phyloP scores from a whole-genome alignment of 345 rosid genomes.

The Populus ilicifolia region DNA sequence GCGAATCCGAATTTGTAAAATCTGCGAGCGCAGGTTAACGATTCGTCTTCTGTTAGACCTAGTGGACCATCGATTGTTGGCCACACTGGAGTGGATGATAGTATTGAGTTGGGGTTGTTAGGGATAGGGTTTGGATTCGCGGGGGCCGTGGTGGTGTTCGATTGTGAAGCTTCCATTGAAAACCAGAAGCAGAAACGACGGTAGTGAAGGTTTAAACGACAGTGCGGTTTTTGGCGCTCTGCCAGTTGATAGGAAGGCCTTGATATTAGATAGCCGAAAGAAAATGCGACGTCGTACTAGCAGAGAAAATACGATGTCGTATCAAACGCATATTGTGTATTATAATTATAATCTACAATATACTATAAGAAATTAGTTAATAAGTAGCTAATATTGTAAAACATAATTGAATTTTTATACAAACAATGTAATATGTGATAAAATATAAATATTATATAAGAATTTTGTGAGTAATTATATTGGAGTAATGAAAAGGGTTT shows the following conservation, averaged over 20 bases:
- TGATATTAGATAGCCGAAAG: too few relatives aligned
- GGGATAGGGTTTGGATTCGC: conserved; percentile 24
- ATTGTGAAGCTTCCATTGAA: conserved; percentile 58
- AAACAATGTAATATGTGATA: too few relatives aligned
- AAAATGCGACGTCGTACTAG: neutral
- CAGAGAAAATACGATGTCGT: too few relatives aligned
- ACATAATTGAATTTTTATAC: too few relatives aligned
- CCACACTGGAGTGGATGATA: conserved; percentile 60
- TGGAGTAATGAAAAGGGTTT: too few relatives aligned
- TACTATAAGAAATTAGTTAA: too few relatives aligned
- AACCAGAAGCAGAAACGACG: neutral
- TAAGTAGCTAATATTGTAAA: too few relatives aligned
- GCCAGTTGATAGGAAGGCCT: neutral
- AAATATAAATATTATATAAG: too few relatives aligned
- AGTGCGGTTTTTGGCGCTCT: neutral
- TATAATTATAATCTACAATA: too few relatives aligned
- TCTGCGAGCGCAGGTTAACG: conserved; percentile 73
- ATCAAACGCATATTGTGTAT: too few relatives aligned
- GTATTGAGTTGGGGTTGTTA: conserved; percentile 26
- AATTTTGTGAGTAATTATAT: too few relatives aligned
- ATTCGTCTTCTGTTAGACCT: conserved; percentile 81
- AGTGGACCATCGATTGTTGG: conserved; percentile 87
- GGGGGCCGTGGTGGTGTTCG: conserved; percentile 15
- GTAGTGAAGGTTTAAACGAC: neutral
- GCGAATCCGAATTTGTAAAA: conserved; percentile 91